Evolutionary conservation across 768 basidiomycete genomes (phyloP).

Genomic region (Gyrodon lividus): DNA sequence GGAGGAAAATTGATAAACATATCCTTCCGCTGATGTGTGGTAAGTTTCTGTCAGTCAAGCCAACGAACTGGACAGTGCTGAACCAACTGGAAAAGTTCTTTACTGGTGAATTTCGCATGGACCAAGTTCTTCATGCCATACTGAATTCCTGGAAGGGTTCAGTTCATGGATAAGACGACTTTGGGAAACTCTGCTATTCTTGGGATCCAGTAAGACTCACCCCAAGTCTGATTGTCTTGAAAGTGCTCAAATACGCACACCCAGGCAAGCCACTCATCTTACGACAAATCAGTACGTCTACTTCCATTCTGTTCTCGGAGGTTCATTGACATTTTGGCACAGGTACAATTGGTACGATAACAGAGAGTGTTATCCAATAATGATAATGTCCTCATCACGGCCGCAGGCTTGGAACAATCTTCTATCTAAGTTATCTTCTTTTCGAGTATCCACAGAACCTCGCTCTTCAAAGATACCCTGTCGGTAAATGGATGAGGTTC

Average conservation of each 20-base stretch:
- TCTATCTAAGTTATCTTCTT: slow-evolving; percentile 66
- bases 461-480: slow-evolving; percentile 68
- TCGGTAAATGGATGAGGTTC: slow-evolving; percentile 81
- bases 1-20: slow-evolving; percentile 65
- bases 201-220: slow-evolving; percentile 55
- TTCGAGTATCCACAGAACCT: slow-evolving; percentile 79
- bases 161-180: slow-evolving; percentile 79
- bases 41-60: slow-evolving; percentile 35
- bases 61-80: background rate
- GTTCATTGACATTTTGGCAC: background rate
- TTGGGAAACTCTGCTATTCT: slow-evolving; percentile 66
- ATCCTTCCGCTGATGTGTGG: slow-evolving; percentile 72
- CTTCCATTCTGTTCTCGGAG: background rate
- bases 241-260: background rate
- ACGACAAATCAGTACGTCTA: slow-evolving; percentile 58
- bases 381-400: background rate
- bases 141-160: slow-evolving; percentile 46
- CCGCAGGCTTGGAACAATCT: slow-evolving; percentile 69
- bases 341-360: slow-evolving; percentile 63
- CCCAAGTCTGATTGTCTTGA: background rate
- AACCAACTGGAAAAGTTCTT: slow-evolving; percentile 38
- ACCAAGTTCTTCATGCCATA: background rate
- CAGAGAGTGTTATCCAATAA: no score
- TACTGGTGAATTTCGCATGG: slow-evolving; percentile 43
- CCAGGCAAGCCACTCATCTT: slow-evolving; percentile 58